Evolutionary conservation across 768 basidiomycete species (phyloP).

Genomic region (Leccinum variicolor): DNA sequence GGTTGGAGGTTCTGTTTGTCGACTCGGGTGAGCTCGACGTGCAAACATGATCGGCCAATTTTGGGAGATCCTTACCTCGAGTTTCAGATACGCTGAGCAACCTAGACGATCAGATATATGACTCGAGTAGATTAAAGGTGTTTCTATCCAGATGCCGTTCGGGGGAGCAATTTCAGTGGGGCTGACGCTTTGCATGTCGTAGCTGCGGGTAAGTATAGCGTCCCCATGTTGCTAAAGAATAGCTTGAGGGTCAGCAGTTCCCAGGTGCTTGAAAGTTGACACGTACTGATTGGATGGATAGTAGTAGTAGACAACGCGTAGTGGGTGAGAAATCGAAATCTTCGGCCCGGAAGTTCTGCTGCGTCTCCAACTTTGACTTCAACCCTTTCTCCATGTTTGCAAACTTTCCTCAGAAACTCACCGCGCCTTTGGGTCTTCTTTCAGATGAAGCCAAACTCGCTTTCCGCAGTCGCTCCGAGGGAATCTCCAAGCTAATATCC

Average conservation of each 20-base stretch:
- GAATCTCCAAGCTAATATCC: constrained; percentile 72
- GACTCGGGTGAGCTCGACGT: background rate
- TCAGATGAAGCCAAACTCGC: constrained; percentile 88
- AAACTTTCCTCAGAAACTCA: constrained; percentile 67
- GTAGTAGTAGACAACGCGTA: too few species aligned
- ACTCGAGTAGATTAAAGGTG: constrained; percentile 61
- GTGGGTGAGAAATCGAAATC: constrained; percentile 6
- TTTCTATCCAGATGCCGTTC: constrained; percentile 51
- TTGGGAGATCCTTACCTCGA: constrained; percentile 51
- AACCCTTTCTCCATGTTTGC: constrained; percentile 49
- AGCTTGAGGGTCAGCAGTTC: too few species aligned
- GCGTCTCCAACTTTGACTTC: background rate
- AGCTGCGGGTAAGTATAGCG: background rate
- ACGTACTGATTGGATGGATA: too few species aligned
- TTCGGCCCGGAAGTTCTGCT: background rate
- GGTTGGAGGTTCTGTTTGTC: constrained; percentile 64
- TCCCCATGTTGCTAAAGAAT: background rate
- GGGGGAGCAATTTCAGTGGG: background rate
- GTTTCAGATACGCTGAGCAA: constrained; percentile 62
- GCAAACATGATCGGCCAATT: background rate
- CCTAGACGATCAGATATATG: constrained; percentile 52
- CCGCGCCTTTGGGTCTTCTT: constrained; percentile 72
- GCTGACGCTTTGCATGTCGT: constrained; percentile 5
- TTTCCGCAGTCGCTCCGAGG: constrained; percentile 79
- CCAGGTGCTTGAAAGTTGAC: too few species aligned